Percentiles rank a stretch among this genome's conserved stretches.
These are phyloP conservation scores for Caulochytrium protostelioides DNA, from an alignment of 371 early-diverging fungal genomes.

Conservation along the genomic window DNA sequence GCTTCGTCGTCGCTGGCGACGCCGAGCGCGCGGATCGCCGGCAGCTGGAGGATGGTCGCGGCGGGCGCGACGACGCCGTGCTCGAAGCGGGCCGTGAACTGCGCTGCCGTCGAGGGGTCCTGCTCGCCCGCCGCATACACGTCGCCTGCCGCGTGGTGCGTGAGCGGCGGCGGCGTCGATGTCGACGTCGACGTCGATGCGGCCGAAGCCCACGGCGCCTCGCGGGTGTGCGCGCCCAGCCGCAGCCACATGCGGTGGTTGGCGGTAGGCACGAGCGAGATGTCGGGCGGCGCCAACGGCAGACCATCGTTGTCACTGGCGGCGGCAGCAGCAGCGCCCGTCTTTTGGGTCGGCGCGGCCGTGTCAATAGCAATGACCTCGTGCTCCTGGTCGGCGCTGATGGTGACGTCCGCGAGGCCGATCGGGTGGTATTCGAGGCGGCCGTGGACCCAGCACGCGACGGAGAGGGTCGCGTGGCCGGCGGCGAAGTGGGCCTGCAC, in stretches of 20 bases:
- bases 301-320: no score
- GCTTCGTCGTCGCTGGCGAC: no score
- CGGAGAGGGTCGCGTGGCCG: slow-evolving; percentile 1
- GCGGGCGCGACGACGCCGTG: no score
- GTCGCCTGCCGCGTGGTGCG: slow-evolving; percentile 4
- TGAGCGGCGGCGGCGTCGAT: background rate
- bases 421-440: slow-evolving; percentile 5
- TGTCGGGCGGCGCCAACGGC: no score
- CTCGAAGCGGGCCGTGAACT: slow-evolving; percentile 6
- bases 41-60: no score
- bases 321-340: no score
- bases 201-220: no score
- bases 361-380: slow-evolving; percentile 4
- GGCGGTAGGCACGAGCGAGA: slow-evolving; percentile 5
- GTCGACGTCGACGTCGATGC: background rate
- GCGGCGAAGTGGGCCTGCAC: slow-evolving; percentile 4
- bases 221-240: no score
- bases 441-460: slow-evolving; percentile 6
- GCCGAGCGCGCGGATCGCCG: no score
- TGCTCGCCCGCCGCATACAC: slow-evolving; percentile 1
- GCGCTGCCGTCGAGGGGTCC: background rate
- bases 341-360: no score
- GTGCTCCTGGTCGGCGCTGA: slow-evolving; percentile 3
- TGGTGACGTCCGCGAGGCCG: slow-evolving; percentile 1
- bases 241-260: slow-evolving; percentile 7